phyloP scores from a whole-genome alignment of 2,329 filamentous ascomycete genomes.

The Dryadomyces quercus-mongolicae region DNA sequence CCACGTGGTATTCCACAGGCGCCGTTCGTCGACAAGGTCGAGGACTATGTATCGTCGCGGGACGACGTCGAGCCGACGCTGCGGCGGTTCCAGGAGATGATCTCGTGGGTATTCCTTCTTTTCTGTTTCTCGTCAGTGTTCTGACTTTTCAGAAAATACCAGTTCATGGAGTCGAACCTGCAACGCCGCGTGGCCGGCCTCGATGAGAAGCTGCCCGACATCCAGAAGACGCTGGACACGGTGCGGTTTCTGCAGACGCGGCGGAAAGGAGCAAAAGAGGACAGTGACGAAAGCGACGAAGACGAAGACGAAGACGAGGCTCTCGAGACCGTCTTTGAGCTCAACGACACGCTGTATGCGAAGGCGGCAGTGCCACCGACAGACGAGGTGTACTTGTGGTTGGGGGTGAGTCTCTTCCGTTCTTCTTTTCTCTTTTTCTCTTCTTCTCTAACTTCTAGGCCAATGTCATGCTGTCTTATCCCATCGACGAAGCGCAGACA shows the following conservation, averaged over 20 bases:
- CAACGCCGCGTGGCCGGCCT: slow-evolving; percentile 70
- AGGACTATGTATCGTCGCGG: slow-evolving; percentile 72
- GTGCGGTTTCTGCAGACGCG: slow-evolving; percentile 63
- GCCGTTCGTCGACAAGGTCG: slow-evolving; percentile 77
- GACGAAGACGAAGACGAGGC: slow-evolving; percentile 43
- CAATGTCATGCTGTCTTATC: slow-evolving; percentile 96
- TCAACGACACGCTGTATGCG: slow-evolving; percentile 91
- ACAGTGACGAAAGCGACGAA: background rate
- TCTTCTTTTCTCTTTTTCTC: background rate
- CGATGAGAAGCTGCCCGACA: slow-evolving; percentile 93
- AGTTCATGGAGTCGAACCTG: slow-evolving; percentile 97
- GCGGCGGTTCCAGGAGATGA: slow-evolving; percentile 85
- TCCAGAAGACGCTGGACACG: slow-evolving; percentile 88
- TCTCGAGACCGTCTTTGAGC: slow-evolving; percentile 86
- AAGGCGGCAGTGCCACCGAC: slow-evolving; percentile 73
- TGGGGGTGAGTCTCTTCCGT: slow-evolving; percentile 52
- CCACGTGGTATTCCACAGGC: slow-evolving; percentile 73
- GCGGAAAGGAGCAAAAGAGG: background rate
- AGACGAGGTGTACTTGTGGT: slow-evolving; percentile 91
- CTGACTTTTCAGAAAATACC: slow-evolving; percentile 64
- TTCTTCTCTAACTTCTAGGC: slow-evolving; percentile 37
- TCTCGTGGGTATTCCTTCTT: slow-evolving; percentile 49
- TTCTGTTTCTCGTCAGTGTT: background rate
- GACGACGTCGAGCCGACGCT: slow-evolving; percentile 71
- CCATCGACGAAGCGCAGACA: slow-evolving; percentile 72